Conservation (phyloP, 768 basidiomycete genomes). For the Daedaleopsis sinensis region DNA sequence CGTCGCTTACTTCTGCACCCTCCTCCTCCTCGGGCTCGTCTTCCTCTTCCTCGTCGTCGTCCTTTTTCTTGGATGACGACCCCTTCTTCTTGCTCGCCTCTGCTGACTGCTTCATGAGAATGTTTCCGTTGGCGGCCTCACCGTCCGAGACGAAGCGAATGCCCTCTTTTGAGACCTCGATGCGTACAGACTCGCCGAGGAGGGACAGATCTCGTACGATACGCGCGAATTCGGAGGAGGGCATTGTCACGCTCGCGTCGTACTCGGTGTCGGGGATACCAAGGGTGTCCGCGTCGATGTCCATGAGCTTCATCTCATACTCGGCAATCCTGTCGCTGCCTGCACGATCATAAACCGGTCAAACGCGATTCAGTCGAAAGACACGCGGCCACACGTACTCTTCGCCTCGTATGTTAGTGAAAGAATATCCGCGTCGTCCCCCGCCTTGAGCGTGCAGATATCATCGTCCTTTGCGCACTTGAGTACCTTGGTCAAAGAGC, state of each 20-base stretch:
- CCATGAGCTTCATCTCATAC: constrained; percentile 99
- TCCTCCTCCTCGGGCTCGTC: constrained; percentile 45
- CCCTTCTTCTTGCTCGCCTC: constrained; percentile 35
- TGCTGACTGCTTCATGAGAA: constrained; percentile 79
- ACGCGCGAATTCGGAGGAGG: constrained; percentile 83
- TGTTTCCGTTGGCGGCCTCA: constrained; percentile 89
- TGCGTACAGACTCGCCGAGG: constrained; percentile 92
- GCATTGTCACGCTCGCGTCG: constrained; percentile 89
- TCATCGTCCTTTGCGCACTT: constrained; percentile 98
- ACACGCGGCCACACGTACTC: constrained; percentile 51
- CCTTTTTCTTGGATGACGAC: constrained; percentile 34
- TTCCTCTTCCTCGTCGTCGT: constrained; percentile 49
- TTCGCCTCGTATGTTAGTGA: constrained; percentile 90
- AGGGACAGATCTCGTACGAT: constrained; percentile 91
- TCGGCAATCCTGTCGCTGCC: constrained; percentile 93
- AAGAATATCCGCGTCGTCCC: constrained; percentile 87
- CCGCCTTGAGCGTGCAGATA: constrained; percentile 85
- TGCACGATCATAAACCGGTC: constrained; percentile 32
- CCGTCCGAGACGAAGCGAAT: constrained; percentile 92
- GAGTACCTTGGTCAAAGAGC: constrained; percentile 89
- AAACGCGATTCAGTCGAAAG: neutral
- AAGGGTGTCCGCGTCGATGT: constrained; percentile 94
- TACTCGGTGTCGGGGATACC: constrained; percentile 98
- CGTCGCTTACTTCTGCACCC: constrained; percentile 51
- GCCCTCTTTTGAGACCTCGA: constrained; percentile 96